Conservation (phyloP, 345 rosid species). For the Carallia brachiata region DNA sequence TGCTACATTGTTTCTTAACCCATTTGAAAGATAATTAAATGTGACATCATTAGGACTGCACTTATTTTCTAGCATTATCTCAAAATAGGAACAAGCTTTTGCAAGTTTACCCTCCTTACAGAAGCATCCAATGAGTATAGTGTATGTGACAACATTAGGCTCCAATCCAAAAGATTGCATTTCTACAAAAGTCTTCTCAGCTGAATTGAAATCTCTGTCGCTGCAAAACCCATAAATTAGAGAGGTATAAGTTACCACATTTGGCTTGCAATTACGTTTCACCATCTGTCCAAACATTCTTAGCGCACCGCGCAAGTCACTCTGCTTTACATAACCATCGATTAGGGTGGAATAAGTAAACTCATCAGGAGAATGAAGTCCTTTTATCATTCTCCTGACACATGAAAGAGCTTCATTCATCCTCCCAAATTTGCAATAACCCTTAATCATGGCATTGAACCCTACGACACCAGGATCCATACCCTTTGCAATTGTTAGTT, state of each 20-base stretch:
- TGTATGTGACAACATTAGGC: slow-evolving; percentile 81
- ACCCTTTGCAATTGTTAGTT: slow-evolving; percentile 49
- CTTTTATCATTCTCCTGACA: slow-evolving; percentile 51
- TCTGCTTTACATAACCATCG: slow-evolving; percentile 76
- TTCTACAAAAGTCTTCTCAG: slow-evolving; percentile 58
- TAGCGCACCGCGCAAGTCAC: slow-evolving; percentile 54
- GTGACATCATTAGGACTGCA: slow-evolving; percentile 73
- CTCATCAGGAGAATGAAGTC: slow-evolving; percentile 53
- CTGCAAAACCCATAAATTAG: slow-evolving; percentile 72
- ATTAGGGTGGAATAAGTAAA: slow-evolving; percentile 79
- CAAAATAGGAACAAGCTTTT: slow-evolving; percentile 66
- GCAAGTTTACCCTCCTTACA: slow-evolving; percentile 57
- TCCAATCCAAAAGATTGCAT: slow-evolving; percentile 56
- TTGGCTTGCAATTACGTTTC: slow-evolving; percentile 63
- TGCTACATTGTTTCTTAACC: slow-evolving; percentile 46
- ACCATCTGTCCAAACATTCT: slow-evolving; percentile 56
- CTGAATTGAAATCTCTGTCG: slow-evolving; percentile 45
- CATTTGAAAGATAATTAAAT: slow-evolving; percentile 63
- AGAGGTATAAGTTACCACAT: slow-evolving; percentile 71
- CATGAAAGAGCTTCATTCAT: slow-evolving; percentile 59
- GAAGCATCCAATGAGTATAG: slow-evolving; percentile 59
- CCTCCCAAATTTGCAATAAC: slow-evolving; percentile 75
- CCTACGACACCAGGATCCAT: slow-evolving; percentile 62
- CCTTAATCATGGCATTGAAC: slow-evolving; percentile 81
- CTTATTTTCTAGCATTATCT: slow-evolving; percentile 61